Evolutionary conservation across 1,284 basidiomycete genomes (phyloP).

Genomic region (Coriolopsis trogii): DNA sequence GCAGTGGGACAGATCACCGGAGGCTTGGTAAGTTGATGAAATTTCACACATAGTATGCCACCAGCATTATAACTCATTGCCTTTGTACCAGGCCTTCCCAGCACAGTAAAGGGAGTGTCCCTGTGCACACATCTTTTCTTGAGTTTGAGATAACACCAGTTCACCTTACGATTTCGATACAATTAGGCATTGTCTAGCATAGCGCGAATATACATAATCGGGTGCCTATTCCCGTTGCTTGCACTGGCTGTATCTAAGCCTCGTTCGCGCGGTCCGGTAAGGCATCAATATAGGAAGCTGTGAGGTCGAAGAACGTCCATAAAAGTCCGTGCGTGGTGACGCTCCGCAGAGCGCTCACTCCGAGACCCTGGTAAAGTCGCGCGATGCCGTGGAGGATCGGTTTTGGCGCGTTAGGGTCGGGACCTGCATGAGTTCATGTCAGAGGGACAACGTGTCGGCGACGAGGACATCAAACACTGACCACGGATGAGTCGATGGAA

Average conservation of each 20-base stretch:
- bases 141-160: not conserved
- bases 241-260: slow-evolving; percentile 15
- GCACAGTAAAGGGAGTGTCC: too few relatives aligned
- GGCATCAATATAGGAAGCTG: slow-evolving; percentile 73
- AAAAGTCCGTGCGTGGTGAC: slow-evolving; percentile 83
- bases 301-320: slow-evolving; percentile 84
- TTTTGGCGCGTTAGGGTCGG: slow-evolving; percentile 73
- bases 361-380: slow-evolving; percentile 83
- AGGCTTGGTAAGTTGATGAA: too few relatives aligned
- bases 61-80: too few relatives aligned
- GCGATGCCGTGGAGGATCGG: slow-evolving; percentile 70
- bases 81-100: too few relatives aligned
- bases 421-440: slow-evolving; percentile 48
- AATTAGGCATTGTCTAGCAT: slow-evolving; percentile 12
- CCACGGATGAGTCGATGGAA: slow-evolving; percentile 77
- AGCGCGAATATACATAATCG: slow-evolving; percentile 23
- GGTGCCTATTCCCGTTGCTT: not conserved
- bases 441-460: not conserved
- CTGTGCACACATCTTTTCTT: too few relatives aligned
- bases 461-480: slow-evolving; percentile 32
- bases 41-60: too few relatives aligned
- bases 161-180: slow-evolving; percentile 1
- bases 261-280: slow-evolving; percentile 43
- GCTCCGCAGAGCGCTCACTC: slow-evolving; percentile 81
- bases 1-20: too few relatives aligned